Percentiles rank a stretch among this genome's conserved stretches.
Evolutionary conservation across 2,329 filamentous ascomycete species (phyloP).

Genomic region (Beauveria sp.): DNA sequence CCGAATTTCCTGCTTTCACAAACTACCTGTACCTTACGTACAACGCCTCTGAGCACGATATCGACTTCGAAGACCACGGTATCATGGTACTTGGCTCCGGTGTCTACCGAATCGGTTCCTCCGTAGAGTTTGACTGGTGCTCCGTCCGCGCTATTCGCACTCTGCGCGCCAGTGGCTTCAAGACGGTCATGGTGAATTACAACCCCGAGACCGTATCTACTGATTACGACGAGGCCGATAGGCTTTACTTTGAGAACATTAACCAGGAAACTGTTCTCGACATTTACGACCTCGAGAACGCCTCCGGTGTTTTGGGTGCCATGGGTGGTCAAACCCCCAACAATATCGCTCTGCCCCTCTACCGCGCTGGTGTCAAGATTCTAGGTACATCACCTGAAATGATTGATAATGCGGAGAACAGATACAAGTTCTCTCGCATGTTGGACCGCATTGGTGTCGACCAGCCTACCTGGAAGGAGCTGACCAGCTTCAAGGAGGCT

Average conservation of each 20-base stretch:
- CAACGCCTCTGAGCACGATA: slow-evolving; percentile 80
- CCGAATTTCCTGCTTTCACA: slow-evolving; percentile 88
- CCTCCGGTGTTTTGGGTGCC: slow-evolving; percentile 80
- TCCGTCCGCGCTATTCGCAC: slow-evolving; percentile 92
- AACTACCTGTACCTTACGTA: slow-evolving; percentile 98
- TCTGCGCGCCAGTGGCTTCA: slow-evolving; percentile 72
- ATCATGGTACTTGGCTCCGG: slow-evolving; percentile 95
- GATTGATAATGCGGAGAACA: slow-evolving; percentile 96
- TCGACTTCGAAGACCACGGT: slow-evolving; percentile 79
- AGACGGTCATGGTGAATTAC: slow-evolving; percentile 95
- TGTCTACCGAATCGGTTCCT: slow-evolving; percentile 94
- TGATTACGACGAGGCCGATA: slow-evolving; percentile 91
- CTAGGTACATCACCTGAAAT: slow-evolving; percentile 96
- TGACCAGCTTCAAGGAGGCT: slow-evolving; percentile 90
- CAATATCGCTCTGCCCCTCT: slow-evolving; percentile 88
- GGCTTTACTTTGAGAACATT: slow-evolving; percentile 94
- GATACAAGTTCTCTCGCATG: slow-evolving; percentile 99
- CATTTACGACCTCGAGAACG: slow-evolving; percentile 81
- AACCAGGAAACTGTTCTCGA: slow-evolving; percentile 84
- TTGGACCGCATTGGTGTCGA: slow-evolving; percentile 90
- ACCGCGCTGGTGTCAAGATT: slow-evolving; percentile 84
- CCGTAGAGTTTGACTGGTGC: slow-evolving; percentile 99
- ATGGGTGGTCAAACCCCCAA: slow-evolving; percentile 98
- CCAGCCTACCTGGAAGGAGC: slow-evolving; percentile 95
- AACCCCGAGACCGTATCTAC: slow-evolving; percentile 87